Base-by-base conservation (phyloP, 345 rosid genomes). In the Acer yangbiense region DNA sequence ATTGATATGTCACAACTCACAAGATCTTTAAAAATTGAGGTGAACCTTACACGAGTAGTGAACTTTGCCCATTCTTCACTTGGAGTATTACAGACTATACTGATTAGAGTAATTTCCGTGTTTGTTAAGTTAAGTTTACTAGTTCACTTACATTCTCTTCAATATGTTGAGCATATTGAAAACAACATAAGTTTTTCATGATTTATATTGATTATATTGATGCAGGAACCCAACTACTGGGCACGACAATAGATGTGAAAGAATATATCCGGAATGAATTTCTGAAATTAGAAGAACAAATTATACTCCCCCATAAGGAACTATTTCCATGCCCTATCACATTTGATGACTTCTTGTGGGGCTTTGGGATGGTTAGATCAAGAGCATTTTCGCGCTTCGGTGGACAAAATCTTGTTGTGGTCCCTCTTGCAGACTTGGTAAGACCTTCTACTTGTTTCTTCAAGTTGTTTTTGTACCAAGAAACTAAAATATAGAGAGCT, bases 351-450 rank as follows among this genome's bases (percentile, higher is more conserved):
- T 92, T 95, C 84, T 76, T 85, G 3, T 92, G 99, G 99, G 99
- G 97, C 17, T 92, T 91, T 78, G 97, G 97, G 77, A 88, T 93
- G 72, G 95, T n/a, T 7, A 60, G 64, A 60, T 60, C 64, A 18
- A 60, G 27, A 60, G 25, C 64, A 44, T 95, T 92, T 84, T 90
- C 98, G 21, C 91, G 90, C 43, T 94, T 92, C 63, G 94, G 90
- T 60, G 99, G 92, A 72, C 92, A 93, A 83, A 86, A 92, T 79
- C 97, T 93, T 72, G 93, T 92, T 76, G 79, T 95, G 86, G 81
- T 92, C 77, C 99, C 97, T 76, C 89, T 95, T 29, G 99, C 95
- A 18, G 99, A 95, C 78, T 73, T 95, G 96, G 99, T 91, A 87
- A 71, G 86, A 35, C 52, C 55, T n/a, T n/a, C n/a, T 7, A 16